Conservation (phyloP, 805 yeast species). For the Ogataea paradorogensis region DNA sequence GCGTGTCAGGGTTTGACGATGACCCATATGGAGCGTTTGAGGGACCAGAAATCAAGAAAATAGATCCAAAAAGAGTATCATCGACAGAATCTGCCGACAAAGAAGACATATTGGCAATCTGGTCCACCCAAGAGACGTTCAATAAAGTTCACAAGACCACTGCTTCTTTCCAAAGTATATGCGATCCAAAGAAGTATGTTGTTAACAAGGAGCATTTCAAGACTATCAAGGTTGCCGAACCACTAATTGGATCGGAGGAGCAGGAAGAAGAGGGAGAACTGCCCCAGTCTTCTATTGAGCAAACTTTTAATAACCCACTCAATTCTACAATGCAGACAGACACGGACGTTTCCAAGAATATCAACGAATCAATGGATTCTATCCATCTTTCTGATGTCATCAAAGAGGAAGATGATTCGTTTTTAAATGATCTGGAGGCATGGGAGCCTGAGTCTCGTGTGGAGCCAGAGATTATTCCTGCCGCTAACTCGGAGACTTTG, state of each 20-base stretch:
- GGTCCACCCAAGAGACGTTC: slow-evolving; percentile 34
- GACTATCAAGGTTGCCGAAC: slow-evolving; percentile 19
- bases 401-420: slow-evolving; percentile 40
- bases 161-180: slow-evolving; percentile 27
- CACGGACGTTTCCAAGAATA: slow-evolving; percentile 1
- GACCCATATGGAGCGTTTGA: slow-evolving; percentile 36
- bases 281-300: not conserved
- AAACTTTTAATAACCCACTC: slow-evolving; percentile 24
- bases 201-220: slow-evolving; percentile 23
- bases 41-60: slow-evolving; percentile 28
- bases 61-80: slow-evolving; percentile 13
- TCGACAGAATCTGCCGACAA: slow-evolving; percentile 29
- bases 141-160: slow-evolving; percentile 17
- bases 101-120: slow-evolving; percentile 30
- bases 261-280: not conserved
- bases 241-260: not conserved
- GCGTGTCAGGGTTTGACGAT: slow-evolving; percentile 40
- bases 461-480: slow-evolving; percentile 2
- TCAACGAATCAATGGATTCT: slow-evolving; percentile 9
- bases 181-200: slow-evolving; percentile 25
- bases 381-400: slow-evolving; percentile 29
- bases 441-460: slow-evolving; percentile 26
- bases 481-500: slow-evolving; percentile 20
- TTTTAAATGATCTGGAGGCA: slow-evolving; percentile 39
- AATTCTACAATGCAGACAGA: slow-evolving; percentile 18